Evolutionary conservation across 2,329 filamentous ascomycete species (phyloP).

Genomic region (Blastomyces emzantsi): DNA sequence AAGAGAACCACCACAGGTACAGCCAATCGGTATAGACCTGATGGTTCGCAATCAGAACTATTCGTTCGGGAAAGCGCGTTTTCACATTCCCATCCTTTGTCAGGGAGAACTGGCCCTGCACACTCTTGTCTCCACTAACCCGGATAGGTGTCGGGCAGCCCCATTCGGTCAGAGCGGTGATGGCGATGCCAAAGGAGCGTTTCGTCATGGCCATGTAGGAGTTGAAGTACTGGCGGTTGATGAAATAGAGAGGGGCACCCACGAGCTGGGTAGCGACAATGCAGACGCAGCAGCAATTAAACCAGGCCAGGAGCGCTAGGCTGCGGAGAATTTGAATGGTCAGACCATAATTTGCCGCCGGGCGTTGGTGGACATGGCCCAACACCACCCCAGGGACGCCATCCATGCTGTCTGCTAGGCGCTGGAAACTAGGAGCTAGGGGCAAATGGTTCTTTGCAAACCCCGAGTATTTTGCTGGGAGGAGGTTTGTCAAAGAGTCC

Average conservation of each 20-base stretch:
- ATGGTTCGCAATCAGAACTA: constrained; percentile 57
- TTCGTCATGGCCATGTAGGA: constrained; percentile 58
- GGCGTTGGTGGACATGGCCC: constrained; percentile 17
- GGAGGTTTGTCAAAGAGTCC: not conserved
- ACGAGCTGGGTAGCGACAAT: constrained; percentile 50
- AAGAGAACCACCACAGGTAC: constrained; percentile 60
- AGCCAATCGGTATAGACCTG: constrained; percentile 63
- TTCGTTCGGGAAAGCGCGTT: constrained; percentile 51
- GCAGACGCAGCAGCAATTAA: constrained; percentile 34
- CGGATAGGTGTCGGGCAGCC: constrained; percentile 54
- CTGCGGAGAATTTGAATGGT: constrained; percentile 39
- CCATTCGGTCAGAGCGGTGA: constrained; percentile 54
- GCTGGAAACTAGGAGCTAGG: not conserved
- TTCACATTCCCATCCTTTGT: constrained; percentile 49
- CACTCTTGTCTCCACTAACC: constrained; percentile 53
- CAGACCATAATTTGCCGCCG: constrained; percentile 38
- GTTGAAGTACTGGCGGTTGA: constrained; percentile 54
- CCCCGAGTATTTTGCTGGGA: not conserved
- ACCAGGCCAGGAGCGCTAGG: constrained; percentile 38
- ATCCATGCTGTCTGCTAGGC: constrained; percentile 3
- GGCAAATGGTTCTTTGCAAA: not conserved
- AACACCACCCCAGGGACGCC: constrained; percentile 14
- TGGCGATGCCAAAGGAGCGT: constrained; percentile 54
- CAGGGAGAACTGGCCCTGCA: constrained; percentile 50
- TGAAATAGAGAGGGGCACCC: constrained; percentile 52